phyloP scores from a whole-genome alignment of 768 basidiomycete genomes.

The Xanthoconium stramineum region DNA sequence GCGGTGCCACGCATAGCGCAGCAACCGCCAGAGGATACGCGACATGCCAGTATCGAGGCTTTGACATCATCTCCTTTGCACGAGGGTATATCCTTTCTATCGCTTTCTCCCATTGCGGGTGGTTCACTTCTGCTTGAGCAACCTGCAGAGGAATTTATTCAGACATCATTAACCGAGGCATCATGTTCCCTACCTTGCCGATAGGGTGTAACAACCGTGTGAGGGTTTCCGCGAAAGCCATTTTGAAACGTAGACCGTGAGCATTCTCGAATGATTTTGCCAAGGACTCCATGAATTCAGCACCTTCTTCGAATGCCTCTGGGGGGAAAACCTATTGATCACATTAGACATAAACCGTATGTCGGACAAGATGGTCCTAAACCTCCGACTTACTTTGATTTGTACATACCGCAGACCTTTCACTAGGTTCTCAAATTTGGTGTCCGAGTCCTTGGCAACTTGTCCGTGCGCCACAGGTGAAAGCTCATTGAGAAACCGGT shows the following conservation, averaged over 20 bases:
- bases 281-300: conserved; percentile 84
- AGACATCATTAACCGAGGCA: no score
- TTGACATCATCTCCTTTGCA: conserved; percentile 79
- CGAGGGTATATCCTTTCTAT: conserved; percentile 81
- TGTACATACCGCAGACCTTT: conserved; percentile 78
- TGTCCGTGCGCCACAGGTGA: conserved; percentile 70
- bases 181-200: conserved; percentile 56
- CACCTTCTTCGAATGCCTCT: conserved; percentile 88
- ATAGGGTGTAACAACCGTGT: conserved; percentile 79
- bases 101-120: conserved; percentile 92
- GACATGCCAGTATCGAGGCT: conserved; percentile 85
- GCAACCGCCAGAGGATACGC: conserved; percentile 85
- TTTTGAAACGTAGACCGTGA: conserved; percentile 80
- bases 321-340: conserved; percentile 80
- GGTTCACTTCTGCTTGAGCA: conserved; percentile 93
- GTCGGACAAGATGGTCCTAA: no score
- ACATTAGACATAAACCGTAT: not conserved
- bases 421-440: conserved; percentile 81
- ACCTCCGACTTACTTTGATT: conserved; percentile 56
- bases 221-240: conserved; percentile 81
- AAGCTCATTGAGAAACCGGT: conserved; percentile 82
- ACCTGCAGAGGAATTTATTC: conserved; percentile 46
- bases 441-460: conserved; percentile 76
- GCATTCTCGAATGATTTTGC: conserved; percentile 81
- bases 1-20: conserved; percentile 82